Conservation (phyloP, 2,329 filamentous ascomycete genomes). For the Pezicula radicicola region DNA sequence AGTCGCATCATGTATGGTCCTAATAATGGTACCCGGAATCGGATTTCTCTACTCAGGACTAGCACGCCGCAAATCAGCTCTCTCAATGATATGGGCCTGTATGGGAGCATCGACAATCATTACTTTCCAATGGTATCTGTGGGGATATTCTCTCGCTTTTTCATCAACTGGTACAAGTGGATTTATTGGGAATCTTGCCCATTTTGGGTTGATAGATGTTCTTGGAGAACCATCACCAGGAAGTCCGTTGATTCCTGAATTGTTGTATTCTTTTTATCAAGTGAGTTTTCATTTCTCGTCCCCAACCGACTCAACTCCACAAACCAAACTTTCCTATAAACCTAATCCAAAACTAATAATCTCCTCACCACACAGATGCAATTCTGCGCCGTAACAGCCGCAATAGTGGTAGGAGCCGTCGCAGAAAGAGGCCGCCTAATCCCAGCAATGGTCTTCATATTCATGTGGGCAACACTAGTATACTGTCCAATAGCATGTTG, state of each 20-base stretch:
- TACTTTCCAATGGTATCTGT: slow-evolving; percentile 97
- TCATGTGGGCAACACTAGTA: slow-evolving; percentile 91
- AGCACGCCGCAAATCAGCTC: slow-evolving; percentile 87
- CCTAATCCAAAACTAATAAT: too few relatives aligned
- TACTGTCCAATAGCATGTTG: slow-evolving; percentile 94
- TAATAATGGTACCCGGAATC: slow-evolving; percentile 93
- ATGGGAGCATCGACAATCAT: slow-evolving; percentile 89
- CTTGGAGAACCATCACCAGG: slow-evolving; percentile 77
- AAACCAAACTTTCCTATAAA: too few relatives aligned
- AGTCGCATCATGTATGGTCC: slow-evolving; percentile 80
- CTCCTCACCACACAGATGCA: slow-evolving; percentile 64
- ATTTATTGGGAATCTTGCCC: slow-evolving; percentile 83
- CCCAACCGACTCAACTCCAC: too few relatives aligned
- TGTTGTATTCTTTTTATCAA: slow-evolving; percentile 91
- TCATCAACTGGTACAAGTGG: slow-evolving; percentile 68
- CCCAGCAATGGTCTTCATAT: slow-evolving; percentile 88
- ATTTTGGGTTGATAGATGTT: slow-evolving; percentile 83
- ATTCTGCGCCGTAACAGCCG: slow-evolving; percentile 88
- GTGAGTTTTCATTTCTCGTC: slow-evolving; percentile 35
- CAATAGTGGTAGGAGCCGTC: slow-evolving; percentile 83
- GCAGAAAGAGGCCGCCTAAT: slow-evolving; percentile 88
- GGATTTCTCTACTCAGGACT: slow-evolving; percentile 94
- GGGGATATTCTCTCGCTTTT: slow-evolving; percentile 93
- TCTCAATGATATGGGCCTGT: slow-evolving; percentile 92
- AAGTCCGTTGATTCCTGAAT: slow-evolving; percentile 79